phyloP scores from a whole-genome alignment of 305 asterid genomes.

The Stenogyne calaminthoides region DNA sequence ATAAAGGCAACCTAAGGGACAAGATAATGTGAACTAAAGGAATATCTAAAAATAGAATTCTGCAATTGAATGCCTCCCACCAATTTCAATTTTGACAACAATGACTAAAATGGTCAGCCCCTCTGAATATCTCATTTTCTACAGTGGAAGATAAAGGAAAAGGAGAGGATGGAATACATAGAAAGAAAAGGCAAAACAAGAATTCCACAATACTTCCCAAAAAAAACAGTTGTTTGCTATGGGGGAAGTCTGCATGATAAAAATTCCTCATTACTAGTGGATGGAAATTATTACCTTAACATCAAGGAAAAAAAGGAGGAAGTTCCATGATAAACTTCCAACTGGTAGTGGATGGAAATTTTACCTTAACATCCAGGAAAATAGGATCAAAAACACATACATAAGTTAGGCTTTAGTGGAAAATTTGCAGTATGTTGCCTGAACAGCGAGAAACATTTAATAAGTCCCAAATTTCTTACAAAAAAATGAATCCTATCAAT shows the following conservation, averaged over 20 bases:
- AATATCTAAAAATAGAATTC: slow-evolving; percentile 15
- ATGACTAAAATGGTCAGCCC: slow-evolving; percentile 14
- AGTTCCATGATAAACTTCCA: slow-evolving; percentile 13
- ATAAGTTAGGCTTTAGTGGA: not conserved
- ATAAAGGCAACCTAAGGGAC: slow-evolving; percentile 30
- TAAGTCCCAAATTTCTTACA: too few species aligned
- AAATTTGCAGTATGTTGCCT: too few species aligned
- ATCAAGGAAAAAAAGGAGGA: not conserved
- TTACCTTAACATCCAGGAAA: slow-evolving; percentile 5
- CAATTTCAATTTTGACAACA: slow-evolving; percentile 16
- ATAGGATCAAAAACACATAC: not conserved
- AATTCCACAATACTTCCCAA: not conserved
- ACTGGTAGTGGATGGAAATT: slow-evolving; percentile 11
- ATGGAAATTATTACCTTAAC: not conserved
- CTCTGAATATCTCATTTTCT: slow-evolving; percentile 6
- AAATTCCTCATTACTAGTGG: not conserved
- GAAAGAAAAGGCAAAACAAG: not conserved
- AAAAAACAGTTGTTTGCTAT: not conserved
- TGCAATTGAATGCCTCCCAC: slow-evolving; percentile 8
- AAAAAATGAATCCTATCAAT: too few species aligned
- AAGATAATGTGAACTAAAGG: slow-evolving; percentile 29
- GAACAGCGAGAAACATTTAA: too few species aligned
- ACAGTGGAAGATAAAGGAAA: not conserved
- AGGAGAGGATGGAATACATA: not conserved
- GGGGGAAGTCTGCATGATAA: slow-evolving; percentile 16